Evolutionary conservation across 768 basidiomycete species (phyloP), one percentile per base, ranked within the genome.

Genomic region (Collybia sp.): DNA sequence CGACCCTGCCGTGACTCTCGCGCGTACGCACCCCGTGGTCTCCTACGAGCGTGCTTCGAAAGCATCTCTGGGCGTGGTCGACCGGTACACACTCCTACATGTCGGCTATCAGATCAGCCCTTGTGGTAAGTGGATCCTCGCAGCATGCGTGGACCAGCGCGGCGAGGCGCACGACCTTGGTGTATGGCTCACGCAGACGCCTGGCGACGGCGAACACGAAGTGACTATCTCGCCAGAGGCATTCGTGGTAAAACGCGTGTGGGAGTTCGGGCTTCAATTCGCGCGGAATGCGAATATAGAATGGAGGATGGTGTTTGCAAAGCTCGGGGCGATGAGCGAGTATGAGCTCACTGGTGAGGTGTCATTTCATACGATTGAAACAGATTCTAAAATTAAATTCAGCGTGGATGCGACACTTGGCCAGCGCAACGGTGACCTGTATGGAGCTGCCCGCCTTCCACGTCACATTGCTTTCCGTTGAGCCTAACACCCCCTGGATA

Each of bases 231-330:
- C 61, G 19, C 69, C 74, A 16, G 78, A 80, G 49, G 63, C 64
- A 12, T 77, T 77, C 48, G 62, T 79, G 3, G 73, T 83, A 2
- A 66, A 62, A 41, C 79, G 79, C 48, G 70, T 93, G 6, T 91
- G 89, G 88, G 72, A 73, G 12, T 88, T 93, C 61, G 76, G 74
- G 0, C 58, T 75, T 44, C 70, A 75, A 31, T 77, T 86, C 54
- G 79, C 82, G 10, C 73, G 71, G 55, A 77, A 70, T 50, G 83
- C 83, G 10, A 79, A 81, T 57, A 68, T 90, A 16, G 88, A 93
- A 58, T 93, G 91, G 91, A 75, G 84, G 43, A 65, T 93, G 10
- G 81, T 85, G 8, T 70, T 93, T 46, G 67, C 84, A 5, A 88
- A 83, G 57, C 63, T 84, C 3, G 90, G 90, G 0, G 47, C 64